These are phyloP conservation scores for Pyrus pyrifolia DNA, from an alignment of 306 rosid species.

Conservation along the genomic window DNA sequence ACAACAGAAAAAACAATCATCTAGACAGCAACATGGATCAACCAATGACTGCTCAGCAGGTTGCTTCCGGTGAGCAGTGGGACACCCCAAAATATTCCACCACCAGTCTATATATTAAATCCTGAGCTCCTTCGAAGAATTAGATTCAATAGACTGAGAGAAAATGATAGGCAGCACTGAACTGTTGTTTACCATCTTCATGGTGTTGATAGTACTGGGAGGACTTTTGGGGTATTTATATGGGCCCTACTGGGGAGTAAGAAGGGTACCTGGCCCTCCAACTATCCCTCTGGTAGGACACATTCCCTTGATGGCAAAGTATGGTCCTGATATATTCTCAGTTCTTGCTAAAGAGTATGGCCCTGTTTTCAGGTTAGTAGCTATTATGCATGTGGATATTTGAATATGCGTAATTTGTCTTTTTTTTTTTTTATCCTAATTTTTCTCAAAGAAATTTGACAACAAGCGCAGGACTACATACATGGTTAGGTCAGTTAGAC, in stretches of 20 bases:
- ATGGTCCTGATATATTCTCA: slow-evolving; percentile 87
- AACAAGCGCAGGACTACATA: neutral
- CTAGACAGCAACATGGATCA: neutral
- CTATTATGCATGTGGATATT: neutral
- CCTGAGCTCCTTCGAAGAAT: neutral
- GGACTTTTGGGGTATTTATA: slow-evolving; percentile 51
- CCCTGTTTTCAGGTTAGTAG: slow-evolving; percentile 78
- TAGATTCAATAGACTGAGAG: neutral
- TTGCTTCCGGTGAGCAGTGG: neutral
- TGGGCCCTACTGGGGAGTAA: slow-evolving; percentile 71
- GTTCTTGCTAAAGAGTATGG: slow-evolving; percentile 83
- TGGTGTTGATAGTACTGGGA: slow-evolving; percentile 32
- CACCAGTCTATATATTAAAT: neutral
- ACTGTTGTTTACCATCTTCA: slow-evolving; percentile 20
- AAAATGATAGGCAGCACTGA: neutral
- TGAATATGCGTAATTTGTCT: neutral
- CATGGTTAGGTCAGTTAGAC: neutral
- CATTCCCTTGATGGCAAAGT: slow-evolving; percentile 51
- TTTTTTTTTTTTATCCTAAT: neutral
- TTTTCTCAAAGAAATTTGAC: neutral
- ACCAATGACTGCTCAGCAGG: neutral
- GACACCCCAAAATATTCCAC: slow-evolving; percentile 5
- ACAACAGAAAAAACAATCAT: slow-evolving; percentile 30
- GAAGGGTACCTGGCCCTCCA: slow-evolving; percentile 90
- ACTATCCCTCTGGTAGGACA: slow-evolving; percentile 72